phyloP scores from a whole-genome alignment of 768 basidiomycete genomes.

The Rhodotorula toruloides region DNA sequence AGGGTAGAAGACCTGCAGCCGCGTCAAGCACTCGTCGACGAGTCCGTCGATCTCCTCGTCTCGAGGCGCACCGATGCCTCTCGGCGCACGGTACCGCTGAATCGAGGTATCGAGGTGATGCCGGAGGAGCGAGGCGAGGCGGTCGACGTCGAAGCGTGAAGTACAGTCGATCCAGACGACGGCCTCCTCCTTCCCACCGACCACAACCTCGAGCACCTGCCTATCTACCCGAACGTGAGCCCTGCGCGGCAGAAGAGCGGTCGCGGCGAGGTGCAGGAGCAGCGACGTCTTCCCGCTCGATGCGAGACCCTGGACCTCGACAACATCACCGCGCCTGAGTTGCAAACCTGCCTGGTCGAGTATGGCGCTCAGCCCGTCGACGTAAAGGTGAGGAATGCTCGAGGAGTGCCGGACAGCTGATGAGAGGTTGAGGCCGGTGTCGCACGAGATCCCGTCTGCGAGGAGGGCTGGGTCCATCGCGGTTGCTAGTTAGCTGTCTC shows the following conservation, averaged over 20 bases:
- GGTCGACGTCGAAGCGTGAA: constrained; percentile 58
- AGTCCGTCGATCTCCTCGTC: constrained; percentile 40
- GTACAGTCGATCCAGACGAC: constrained; percentile 64
- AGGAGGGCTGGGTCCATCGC: constrained; percentile 14
- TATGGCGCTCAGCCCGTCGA: constrained; percentile 39
- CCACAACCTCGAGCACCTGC: constrained; percentile 19
- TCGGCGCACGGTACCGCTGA: constrained; percentile 23
- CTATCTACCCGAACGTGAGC: constrained; percentile 25
- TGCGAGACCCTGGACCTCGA: constrained; percentile 71
- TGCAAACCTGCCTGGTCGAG: constrained; percentile 23
- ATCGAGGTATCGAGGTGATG: constrained; percentile 48
- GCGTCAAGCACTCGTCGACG: constrained; percentile 51
- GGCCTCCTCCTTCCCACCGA: constrained; percentile 62
- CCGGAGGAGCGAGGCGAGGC: constrained; percentile 54
- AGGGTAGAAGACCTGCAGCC: constrained; percentile 66
- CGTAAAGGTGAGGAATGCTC: constrained; percentile 33
- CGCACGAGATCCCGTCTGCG: neutral
- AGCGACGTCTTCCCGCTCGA: constrained; percentile 73
- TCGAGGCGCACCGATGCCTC: constrained; percentile 17
- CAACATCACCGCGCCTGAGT: constrained; percentile 57
- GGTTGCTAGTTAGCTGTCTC: too few species aligned
- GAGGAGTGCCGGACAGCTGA: constrained; percentile 13
- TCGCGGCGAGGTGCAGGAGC: constrained; percentile 61
- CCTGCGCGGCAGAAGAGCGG: constrained; percentile 56
- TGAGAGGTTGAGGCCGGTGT: constrained; percentile 17